Conservation (phyloP, 768 basidiomycete species). For the Chalciporus piperatus region DNA sequence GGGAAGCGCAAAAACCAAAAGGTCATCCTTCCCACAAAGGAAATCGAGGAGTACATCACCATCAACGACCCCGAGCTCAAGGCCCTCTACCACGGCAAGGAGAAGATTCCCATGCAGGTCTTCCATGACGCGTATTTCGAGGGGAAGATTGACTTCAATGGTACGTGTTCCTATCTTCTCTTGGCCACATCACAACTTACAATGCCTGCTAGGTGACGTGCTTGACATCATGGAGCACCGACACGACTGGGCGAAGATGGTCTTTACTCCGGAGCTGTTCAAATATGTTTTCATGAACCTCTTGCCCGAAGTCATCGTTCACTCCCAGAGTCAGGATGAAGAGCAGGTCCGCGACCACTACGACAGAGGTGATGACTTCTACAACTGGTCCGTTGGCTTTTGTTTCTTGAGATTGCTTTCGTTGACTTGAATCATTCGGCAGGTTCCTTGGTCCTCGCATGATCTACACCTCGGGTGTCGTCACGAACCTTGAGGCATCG, state of each 20-base stretch:
- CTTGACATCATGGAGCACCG: conserved; percentile 91
- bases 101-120: conserved; percentile 96
- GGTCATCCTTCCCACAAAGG: conserved; percentile 77
- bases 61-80: conserved; percentile 84
- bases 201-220: conserved; percentile 66
- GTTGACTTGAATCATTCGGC: background rate
- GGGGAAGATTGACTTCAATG: conserved; percentile 94
- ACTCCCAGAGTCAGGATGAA: conserved; percentile 89
- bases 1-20: conserved; percentile 83
- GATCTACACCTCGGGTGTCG: conserved; percentile 96
- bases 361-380: conserved; percentile 97
- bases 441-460: conserved; percentile 95
- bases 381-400: conserved; percentile 60
- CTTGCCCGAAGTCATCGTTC: conserved; percentile 90
- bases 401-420: background rate
- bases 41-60: conserved; percentile 87
- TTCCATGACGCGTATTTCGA: conserved; percentile 99
- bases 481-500: conserved; percentile 62
- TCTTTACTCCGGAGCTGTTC: conserved; percentile 87
- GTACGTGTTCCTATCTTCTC: conserved; percentile 38
- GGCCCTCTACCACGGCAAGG: conserved; percentile 73
- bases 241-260: conserved; percentile 94
- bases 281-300: conserved; percentile 87
- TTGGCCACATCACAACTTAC: background rate
- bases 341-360: conserved; percentile 96